Evolutionary conservation across 257 asterid species (phyloP).

Genomic region (Knoxia roxburghii): DNA sequence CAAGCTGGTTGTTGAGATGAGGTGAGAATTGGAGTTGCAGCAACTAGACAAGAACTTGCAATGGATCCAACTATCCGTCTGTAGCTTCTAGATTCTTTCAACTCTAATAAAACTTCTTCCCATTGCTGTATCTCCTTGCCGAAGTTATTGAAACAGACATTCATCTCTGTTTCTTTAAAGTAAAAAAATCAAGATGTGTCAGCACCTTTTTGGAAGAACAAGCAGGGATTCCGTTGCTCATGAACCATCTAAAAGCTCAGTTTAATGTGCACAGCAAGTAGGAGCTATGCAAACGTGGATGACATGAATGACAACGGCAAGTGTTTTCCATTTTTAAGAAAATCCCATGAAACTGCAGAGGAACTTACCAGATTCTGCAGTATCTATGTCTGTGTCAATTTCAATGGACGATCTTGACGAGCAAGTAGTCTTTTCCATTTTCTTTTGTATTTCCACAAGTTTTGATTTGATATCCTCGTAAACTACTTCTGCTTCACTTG

Average conservation of each 20-base stretch:
- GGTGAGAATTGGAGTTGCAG: conserved; percentile 80
- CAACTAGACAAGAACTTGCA: conserved; percentile 66
- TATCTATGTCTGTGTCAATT: conserved; percentile 21
- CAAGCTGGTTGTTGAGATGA: conserved; percentile 66
- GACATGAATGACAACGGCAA: too few relatives aligned
- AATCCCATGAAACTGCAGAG: conserved; percentile 11
- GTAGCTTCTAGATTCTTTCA: conserved; percentile 69
- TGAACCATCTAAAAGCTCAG: not conserved
- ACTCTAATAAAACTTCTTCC: conserved; percentile 62
- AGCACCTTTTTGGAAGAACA: conserved; percentile 1
- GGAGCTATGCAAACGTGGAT: too few relatives aligned
- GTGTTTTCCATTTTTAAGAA: too few relatives aligned
- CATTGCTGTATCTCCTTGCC: conserved; percentile 48
- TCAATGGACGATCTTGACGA: conserved; percentile 24
- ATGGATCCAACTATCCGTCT: conserved; percentile 81
- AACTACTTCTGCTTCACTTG: conserved; percentile 53
- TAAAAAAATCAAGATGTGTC: conserved; percentile 15
- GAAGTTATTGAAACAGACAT: conserved; percentile 21
- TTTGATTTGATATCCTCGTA: conserved; percentile 39
- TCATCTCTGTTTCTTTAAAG: conserved; percentile 24
- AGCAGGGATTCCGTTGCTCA: not conserved
- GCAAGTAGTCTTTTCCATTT: conserved; percentile 21
- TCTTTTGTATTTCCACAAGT: conserved; percentile 34
- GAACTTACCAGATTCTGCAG: conserved; percentile 32
- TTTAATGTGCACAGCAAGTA: too few relatives aligned